Base-by-base conservation (phyloP, 371 early-diverging fungal species). In the Conidiobolus incongruus region DNA sequence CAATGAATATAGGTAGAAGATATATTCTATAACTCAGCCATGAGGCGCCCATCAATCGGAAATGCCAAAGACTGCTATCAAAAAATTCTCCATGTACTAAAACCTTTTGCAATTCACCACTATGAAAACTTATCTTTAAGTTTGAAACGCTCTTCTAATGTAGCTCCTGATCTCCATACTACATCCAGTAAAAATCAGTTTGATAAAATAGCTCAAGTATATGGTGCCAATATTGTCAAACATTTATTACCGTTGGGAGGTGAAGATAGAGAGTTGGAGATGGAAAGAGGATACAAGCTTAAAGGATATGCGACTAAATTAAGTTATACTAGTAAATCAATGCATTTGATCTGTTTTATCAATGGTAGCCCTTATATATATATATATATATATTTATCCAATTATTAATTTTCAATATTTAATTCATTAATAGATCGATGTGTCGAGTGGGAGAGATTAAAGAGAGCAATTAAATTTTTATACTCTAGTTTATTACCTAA, bases 91-190 rank as follows among this genome's bases (percentile, higher is more conserved):
- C 87, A 90, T 46, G 71, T 93, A 17, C 78, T 89, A 10, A 72
- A 72, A 29, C 63, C 76, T 6, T 95, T 94, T 54, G 84, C 94
- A 0, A 70, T 95, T 35, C 91, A 94, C 53, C 88, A 88, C 52
- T 51, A 74, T 4, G 68, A 72, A 0, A 68, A 38, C 28, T 1
- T 21, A 5, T 39, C 39, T 22, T 35, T 32, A 12, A 17, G 3
- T 31, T 19, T 5, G 16, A 44, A 82, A 75, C 60, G 65, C 40
- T 79, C 75, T 4, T 49, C 68, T 0, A 72, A 54, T 45, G 55
- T 64, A n/a, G n/a, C n/a, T 4, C 68, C 83, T 0, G 92, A 94
- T 47, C 57, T 90, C 22, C 70, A 74, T 40, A 88, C 87, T 3
- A 52, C 66, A 2, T 53, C 65, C 0, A 53, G 55, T 0, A 65